Base-by-base conservation (phyloP, 768 basidiomycete genomes). In the Kwoniella pini region DNA sequence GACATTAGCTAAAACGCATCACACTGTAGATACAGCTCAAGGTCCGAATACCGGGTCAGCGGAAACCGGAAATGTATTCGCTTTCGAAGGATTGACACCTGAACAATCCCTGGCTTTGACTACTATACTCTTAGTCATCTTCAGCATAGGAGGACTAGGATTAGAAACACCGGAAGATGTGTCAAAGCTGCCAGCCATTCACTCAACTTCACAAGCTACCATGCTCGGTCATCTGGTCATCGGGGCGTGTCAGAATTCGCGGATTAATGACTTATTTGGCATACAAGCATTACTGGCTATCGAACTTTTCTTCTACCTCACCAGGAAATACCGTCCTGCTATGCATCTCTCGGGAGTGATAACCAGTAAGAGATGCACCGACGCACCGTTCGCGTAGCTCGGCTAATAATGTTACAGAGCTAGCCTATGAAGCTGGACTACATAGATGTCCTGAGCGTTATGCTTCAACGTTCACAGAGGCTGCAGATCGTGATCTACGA, bases 381-480 rank as follows among this genome's bases (percentile, higher is more conserved):
- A 12, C n/a, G 6, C 5, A 19, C 21, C 33, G 21, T 1, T 39
- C 3, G 22, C 26, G 17, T 39, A 12, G 12, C 27, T 64, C 5
- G 21, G 28, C 19, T 17, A 26, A 24, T 36, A 33, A 11, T 22
- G 1, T 44, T 48, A 12, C 17, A 63, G 67, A 62, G 48, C 48
- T 69, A 7, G 57, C 60, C 6, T 63, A 51, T 31, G 67, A 68
- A 59, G 63, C 63, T 28, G 67, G 67, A 3, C 63, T 69, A 19
- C 67, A 69, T 45, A 55, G 67, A 12, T 69, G 67, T 57, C 67
- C 67, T 11, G 54, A 46, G 21, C 60, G 67, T 4, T 65, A 56
- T 48, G 15, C 36, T 15, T 26, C 46, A 13, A 65, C 54, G 1
- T 69, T 69, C 57, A 28, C 27, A 0, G 15, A 52, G 2, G 13